Percentiles rank a stretch among this genome's conserved stretches.
Evolutionary conservation across 805 yeast species (phyloP).

Genomic region (Yarrowia sp.): DNA sequence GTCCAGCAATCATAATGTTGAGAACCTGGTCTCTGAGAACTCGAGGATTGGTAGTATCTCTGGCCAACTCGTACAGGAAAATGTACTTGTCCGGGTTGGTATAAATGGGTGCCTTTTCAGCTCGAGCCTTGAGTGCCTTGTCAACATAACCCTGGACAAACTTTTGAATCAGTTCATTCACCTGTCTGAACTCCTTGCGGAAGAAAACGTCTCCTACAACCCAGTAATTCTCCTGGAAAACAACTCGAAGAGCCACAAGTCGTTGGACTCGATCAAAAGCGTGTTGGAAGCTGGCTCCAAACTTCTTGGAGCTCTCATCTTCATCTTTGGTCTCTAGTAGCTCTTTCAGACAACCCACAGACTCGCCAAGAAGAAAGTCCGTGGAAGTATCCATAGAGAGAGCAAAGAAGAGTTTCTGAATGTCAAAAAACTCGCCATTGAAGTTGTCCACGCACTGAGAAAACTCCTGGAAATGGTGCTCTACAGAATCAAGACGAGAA

Average conservation of each 20-base stretch:
- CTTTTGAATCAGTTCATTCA: slow-evolving; percentile 31
- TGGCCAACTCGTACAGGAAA: slow-evolving; percentile 48
- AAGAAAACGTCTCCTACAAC: slow-evolving; percentile 33
- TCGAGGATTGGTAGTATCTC: slow-evolving; percentile 47
- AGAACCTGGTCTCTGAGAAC: slow-evolving; percentile 46
- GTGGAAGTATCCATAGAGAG: slow-evolving; percentile 31
- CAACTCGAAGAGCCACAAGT: slow-evolving; percentile 26
- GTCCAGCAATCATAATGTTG: slow-evolving; percentile 38
- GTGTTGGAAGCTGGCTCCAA: slow-evolving; percentile 21
- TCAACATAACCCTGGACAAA: slow-evolving; percentile 44
- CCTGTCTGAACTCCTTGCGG: slow-evolving; percentile 32
- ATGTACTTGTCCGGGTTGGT: slow-evolving; percentile 41
- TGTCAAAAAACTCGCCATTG: slow-evolving; percentile 29
- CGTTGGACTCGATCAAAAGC: slow-evolving; percentile 32
- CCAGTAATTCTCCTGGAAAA: slow-evolving; percentile 30
- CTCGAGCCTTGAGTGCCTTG: slow-evolving; percentile 36
- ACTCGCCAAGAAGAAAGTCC: slow-evolving; percentile 38
- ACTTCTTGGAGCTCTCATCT: slow-evolving; percentile 20
- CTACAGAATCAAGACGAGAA: slow-evolving; percentile 31
- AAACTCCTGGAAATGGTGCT: slow-evolving; percentile 33
- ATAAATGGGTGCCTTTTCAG: slow-evolving; percentile 28
- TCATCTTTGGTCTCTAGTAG: slow-evolving; percentile 5
- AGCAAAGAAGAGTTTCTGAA: slow-evolving; percentile 34
- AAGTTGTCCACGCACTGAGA: background rate
- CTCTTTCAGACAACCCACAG: slow-evolving; percentile 31